Conservation (phyloP, 257 asterid species). For the Solanum peruvianum region DNA sequence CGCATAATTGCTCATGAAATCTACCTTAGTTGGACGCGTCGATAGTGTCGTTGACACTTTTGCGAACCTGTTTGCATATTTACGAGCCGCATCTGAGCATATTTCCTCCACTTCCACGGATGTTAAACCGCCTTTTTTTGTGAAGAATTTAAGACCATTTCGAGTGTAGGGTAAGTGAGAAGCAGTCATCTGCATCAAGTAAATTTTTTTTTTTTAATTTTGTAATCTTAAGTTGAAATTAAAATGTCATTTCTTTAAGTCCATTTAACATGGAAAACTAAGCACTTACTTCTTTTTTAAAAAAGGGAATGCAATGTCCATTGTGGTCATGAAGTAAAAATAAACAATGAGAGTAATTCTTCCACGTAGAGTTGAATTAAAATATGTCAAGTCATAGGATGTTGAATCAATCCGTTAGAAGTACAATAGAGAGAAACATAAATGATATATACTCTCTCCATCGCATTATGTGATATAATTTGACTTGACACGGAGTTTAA, state of each 20-base stretch:
- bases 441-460: no score
- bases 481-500: no score
- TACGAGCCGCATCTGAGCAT: slow-evolving; percentile 65
- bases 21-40: slow-evolving; percentile 31
- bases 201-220: no score
- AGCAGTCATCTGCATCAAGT: slow-evolving; percentile 68
- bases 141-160: slow-evolving; percentile 78
- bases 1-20: slow-evolving; percentile 72
- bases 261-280: background rate
- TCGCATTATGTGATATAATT: no score
- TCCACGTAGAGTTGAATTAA: no score
- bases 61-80: slow-evolving; percentile 52
- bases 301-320: background rate
- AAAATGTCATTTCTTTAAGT: background rate
- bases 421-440: no score
- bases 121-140: slow-evolving; percentile 73
- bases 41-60: slow-evolving; percentile 49
- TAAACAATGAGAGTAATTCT: background rate
- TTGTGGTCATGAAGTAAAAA: background rate
- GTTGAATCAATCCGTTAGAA: no score
- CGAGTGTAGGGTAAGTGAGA: slow-evolving; percentile 94
- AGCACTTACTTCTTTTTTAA: background rate
- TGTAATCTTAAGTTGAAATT: background rate
- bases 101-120: slow-evolving; percentile 71
- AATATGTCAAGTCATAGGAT: no score